A percentile compares a stretch with the other conserved stretches of the same genome.
Conservation (phyloP, 192 early-diverging fungal genomes). For the Obelidium mucronatum region DNA sequence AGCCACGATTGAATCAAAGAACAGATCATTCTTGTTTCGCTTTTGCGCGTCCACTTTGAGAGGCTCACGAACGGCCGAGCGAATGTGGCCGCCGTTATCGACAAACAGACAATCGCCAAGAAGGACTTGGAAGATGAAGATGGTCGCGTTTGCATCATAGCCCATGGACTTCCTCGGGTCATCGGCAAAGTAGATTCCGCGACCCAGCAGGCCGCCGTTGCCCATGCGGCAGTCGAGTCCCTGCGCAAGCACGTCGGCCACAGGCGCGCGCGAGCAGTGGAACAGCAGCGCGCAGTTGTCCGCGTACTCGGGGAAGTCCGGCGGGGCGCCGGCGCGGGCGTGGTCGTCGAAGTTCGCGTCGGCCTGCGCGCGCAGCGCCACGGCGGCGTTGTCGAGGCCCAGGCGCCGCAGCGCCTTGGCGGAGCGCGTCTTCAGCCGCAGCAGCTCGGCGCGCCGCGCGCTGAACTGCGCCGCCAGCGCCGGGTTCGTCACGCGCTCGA, state of each 20-base stretch:
- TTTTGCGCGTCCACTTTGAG: conserved; percentile 18
- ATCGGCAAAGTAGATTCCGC: conserved; percentile 23
- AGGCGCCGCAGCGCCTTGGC: not conserved
- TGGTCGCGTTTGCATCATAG: conserved; percentile 5
- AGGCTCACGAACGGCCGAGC: not conserved
- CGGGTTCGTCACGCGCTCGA: not conserved
- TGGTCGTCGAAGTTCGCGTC: not conserved
- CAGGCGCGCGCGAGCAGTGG: not conserved
- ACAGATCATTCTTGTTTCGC: conserved; percentile 21
- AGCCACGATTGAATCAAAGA: conserved; percentile 21
- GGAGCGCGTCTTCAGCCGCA: not conserved
- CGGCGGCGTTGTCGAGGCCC: not conserved
- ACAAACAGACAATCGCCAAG: conserved; percentile 16
- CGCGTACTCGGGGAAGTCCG: not conserved
- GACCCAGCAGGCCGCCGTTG: not conserved
- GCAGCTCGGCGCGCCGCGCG: not conserved
- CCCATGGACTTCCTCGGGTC: not conserved
- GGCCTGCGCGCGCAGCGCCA: not conserved
- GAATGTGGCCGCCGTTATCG: not conserved
- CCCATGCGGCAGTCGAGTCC: conserved; percentile 4
- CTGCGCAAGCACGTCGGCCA: not conserved
- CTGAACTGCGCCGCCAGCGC: not conserved
- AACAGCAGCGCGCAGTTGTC: conserved; percentile 20
- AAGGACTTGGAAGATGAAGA: conserved; percentile 16
- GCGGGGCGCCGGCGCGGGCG: not conserved